These are phyloP conservation scores for Ulmus americana DNA, from an alignment of 331 rosid species.

Conservation along the genomic window DNA sequence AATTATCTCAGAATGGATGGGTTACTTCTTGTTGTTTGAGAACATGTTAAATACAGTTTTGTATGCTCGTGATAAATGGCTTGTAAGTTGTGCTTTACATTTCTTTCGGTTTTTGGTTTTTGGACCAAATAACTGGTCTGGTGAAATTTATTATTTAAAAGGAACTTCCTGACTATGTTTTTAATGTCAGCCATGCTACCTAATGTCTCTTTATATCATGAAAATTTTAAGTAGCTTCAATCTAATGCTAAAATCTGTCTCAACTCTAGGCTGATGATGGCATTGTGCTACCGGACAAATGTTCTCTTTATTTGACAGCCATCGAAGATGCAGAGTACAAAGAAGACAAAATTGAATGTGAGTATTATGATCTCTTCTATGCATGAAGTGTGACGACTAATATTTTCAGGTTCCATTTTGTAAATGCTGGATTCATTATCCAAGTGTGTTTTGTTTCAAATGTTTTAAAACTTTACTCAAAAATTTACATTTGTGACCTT, in stretches of 20 bases:
- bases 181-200: background rate
- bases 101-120: background rate
- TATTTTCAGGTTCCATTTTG: background rate
- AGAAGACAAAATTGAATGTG: slow-evolving; percentile 97
- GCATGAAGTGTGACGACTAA: background rate
- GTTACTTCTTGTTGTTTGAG: slow-evolving; percentile 93
- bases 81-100: slow-evolving; percentile 51
- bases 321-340: slow-evolving; percentile 96
- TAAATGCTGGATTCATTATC: background rate
- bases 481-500: background rate
- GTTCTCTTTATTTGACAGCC: slow-evolving; percentile 76
- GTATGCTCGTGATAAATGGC: slow-evolving; percentile 98
- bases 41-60: slow-evolving; percentile 91
- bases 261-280: slow-evolving; percentile 63
- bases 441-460: background rate
- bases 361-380: slow-evolving; percentile 30
- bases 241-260: background rate
- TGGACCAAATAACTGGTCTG: background rate
- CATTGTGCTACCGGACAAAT: slow-evolving; percentile 77
- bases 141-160: background rate
- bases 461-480: background rate
- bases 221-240: background rate
- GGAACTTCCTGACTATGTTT: too few relatives aligned
- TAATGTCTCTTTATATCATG: background rate
- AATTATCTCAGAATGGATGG: slow-evolving; percentile 99